A percentile compares a stretch with the other conserved stretches of the same genome.
Conservation (phyloP, 495 filamentous ascomycete genomes). For the Xylaria venustula region DNA sequence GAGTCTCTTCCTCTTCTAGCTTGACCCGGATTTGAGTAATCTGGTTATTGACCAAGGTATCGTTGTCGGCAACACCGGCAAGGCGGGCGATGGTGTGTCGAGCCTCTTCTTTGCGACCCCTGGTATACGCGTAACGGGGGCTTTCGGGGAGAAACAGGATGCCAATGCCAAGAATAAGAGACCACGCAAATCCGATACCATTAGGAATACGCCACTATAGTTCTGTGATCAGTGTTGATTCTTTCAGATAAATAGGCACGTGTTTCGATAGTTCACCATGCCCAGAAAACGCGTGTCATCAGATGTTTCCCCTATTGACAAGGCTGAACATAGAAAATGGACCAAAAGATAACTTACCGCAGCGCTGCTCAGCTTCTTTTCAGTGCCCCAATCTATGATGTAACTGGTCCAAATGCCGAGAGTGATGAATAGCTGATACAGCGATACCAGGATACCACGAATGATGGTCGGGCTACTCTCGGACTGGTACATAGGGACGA, state of each 20-base stretch:
- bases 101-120: slow-evolving; percentile 64
- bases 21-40: slow-evolving; percentile 72
- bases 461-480: slow-evolving; percentile 66
- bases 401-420: slow-evolving; percentile 81
- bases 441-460: slow-evolving; percentile 65
- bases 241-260: too few relatives aligned
- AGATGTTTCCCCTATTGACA: too few relatives aligned
- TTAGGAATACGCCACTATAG: slow-evolving; percentile 83
- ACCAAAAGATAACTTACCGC: too few relatives aligned
- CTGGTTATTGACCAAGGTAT: slow-evolving; percentile 64
- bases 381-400: slow-evolving; percentile 78
- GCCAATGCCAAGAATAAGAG: slow-evolving; percentile 67
- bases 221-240: too few relatives aligned
- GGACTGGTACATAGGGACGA: slow-evolving; percentile 72
- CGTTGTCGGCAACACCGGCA: slow-evolving; percentile 65
- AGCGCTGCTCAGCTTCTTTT: slow-evolving; percentile 46
- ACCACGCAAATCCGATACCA: slow-evolving; percentile 76
- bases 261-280: too few relatives aligned
- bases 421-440: slow-evolving; percentile 86
- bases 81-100: slow-evolving; percentile 66
- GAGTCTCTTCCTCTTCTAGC: slow-evolving; percentile 59
- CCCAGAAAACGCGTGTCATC: too few relatives aligned
- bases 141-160: slow-evolving; percentile 73
- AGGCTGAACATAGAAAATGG: too few relatives aligned
- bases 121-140: slow-evolving; percentile 66